These are phyloP conservation scores for Garcileccinum viscosum DNA, from an alignment of 1,284 basidiomycete genomes.

Conservation along the genomic window DNA sequence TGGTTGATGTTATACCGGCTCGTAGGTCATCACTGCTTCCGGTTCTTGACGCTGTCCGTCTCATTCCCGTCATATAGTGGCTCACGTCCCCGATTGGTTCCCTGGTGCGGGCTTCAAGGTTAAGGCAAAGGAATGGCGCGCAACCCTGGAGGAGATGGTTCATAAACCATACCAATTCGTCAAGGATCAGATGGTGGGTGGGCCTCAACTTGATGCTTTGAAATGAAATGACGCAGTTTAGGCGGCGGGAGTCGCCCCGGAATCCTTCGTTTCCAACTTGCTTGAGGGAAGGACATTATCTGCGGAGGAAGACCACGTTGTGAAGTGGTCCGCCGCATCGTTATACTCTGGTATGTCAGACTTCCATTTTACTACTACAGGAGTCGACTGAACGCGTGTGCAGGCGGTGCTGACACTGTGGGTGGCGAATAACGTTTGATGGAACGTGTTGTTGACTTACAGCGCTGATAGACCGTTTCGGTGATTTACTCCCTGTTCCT, in stretches of 20 bases:
- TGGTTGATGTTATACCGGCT: constrained; percentile 63
- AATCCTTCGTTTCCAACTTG: constrained; percentile 58
- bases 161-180: constrained; percentile 62
- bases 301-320: constrained; percentile 55
- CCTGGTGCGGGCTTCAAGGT: constrained; percentile 67
- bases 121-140: constrained; percentile 56
- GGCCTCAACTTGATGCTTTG: not conserved
- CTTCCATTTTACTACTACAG: not conserved
- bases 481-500: constrained; percentile 46
- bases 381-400: not conserved
- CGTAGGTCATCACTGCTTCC: constrained; percentile 43
- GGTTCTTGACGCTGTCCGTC: not conserved
- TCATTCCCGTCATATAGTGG: constrained; percentile 47
- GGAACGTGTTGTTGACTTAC: constrained; percentile 33
- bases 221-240: constrained; percentile 30
- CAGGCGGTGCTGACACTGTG: constrained; percentile 56
- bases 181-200: constrained; percentile 62
- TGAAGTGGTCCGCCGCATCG: constrained; percentile 68
- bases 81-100: constrained; percentile 66
- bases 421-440: constrained; percentile 10
- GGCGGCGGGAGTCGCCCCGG: constrained; percentile 56
- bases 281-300: constrained; percentile 53
- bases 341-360: constrained; percentile 56
- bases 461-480: constrained; percentile 45
- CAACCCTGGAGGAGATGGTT: constrained; percentile 57